phyloP scores from a whole-genome alignment of 1,284 basidiomycete species.

The Tylopilus orsonianus region DNA sequence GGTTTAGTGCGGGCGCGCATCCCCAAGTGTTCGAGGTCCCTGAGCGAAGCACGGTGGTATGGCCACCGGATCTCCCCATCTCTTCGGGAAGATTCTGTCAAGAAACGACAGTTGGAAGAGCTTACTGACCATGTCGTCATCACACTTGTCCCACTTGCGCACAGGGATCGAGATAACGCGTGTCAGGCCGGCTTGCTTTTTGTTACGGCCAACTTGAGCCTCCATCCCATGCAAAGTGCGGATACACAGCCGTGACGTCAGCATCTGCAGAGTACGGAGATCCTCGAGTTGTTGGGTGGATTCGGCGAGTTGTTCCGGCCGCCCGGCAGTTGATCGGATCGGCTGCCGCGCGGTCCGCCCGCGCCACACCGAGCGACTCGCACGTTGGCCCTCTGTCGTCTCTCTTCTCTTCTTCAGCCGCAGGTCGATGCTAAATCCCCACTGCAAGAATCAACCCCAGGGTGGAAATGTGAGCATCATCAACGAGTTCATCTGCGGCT shows the following conservation, averaged over 20 bases:
- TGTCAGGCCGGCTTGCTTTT: slow-evolving; percentile 1
- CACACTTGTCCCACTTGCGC: neutral
- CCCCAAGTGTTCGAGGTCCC: neutral
- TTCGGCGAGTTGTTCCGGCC: neutral
- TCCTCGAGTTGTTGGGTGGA: slow-evolving; percentile 17
- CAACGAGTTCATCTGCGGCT: slow-evolving; percentile 1
- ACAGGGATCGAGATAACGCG: slow-evolving; percentile 1
- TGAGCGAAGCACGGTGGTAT: slow-evolving; percentile 5
- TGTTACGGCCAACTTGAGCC: too few relatives aligned
- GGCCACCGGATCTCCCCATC: neutral
- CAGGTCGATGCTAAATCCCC: too few relatives aligned
- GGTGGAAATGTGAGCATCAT: slow-evolving; percentile 12
- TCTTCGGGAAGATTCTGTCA: slow-evolving; percentile 3
- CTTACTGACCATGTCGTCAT: neutral
- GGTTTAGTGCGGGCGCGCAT: neutral
- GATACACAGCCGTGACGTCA: slow-evolving; percentile 15
- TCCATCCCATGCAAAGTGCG: neutral
- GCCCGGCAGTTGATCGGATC: slow-evolving; percentile 11
- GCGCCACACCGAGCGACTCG: slow-evolving; percentile 8
- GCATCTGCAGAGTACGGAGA: slow-evolving; percentile 1
- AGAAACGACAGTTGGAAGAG: slow-evolving; percentile 1
- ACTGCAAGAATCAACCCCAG: too few relatives aligned
- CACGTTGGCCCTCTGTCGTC: slow-evolving; percentile 11
- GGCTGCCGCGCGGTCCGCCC: slow-evolving; percentile 12
- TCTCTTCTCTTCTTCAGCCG: slow-evolving; percentile 8